Evolutionary conservation across 176 grass and related monocot species (phyloP).

Genomic region (Chrysopogon serrulatus): DNA sequence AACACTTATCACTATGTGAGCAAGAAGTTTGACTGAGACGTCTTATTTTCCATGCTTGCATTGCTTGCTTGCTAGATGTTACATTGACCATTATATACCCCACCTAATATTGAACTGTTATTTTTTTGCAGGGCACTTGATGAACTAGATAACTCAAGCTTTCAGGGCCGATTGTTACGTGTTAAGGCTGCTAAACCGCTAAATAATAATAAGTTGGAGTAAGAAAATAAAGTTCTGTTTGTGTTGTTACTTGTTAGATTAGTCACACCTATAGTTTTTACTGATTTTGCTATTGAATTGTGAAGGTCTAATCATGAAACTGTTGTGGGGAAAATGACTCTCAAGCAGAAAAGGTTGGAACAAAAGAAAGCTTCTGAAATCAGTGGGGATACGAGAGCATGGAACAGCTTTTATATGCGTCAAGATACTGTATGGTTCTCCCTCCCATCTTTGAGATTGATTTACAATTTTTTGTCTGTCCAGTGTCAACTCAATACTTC

Average conservation of each 20-base stretch:
- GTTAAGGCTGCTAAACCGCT: slow-evolving; percentile 84
- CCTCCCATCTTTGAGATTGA: slow-evolving; percentile 17
- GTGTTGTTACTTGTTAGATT: slow-evolving; percentile 11
- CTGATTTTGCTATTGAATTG: slow-evolving; percentile 29
- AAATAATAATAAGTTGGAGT: slow-evolving; percentile 74
- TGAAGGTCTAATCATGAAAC: slow-evolving; percentile 51
- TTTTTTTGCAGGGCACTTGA: slow-evolving; percentile 64
- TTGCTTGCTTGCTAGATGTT: background rate
- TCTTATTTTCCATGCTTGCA: background rate
- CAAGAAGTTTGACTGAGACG: background rate
- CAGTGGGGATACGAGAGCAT: slow-evolving; percentile 81
- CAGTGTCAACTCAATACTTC: background rate
- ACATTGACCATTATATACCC: background rate
- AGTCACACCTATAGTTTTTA: background rate
- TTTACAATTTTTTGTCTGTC: slow-evolving; percentile 1
- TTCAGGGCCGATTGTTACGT: slow-evolving; percentile 81
- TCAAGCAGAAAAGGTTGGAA: slow-evolving; percentile 78
- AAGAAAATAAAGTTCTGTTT: slow-evolving; percentile 26
- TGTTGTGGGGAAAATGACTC: slow-evolving; percentile 55
- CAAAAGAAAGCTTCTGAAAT: slow-evolving; percentile 84
- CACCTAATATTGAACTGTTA: background rate
- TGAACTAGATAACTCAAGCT: slow-evolving; percentile 95
- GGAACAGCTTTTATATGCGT: slow-evolving; percentile 95
- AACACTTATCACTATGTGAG: background rate
- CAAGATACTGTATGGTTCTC: slow-evolving; percentile 76